Conservation (phyloP, 2,329 filamentous ascomycete species). For the Fusarium hainanense region DNA sequence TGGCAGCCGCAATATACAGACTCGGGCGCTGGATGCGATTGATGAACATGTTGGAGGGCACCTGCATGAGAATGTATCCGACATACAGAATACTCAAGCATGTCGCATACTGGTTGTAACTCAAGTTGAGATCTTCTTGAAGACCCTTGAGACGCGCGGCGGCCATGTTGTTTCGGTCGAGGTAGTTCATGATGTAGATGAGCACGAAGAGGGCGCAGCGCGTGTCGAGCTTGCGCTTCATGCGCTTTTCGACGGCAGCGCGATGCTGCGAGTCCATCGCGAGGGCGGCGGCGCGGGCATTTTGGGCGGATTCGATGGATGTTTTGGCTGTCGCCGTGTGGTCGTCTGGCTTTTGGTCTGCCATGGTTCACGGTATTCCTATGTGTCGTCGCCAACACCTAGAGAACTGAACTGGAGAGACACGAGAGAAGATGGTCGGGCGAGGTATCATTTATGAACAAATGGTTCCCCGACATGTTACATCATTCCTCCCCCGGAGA, state of each 20-base stretch:
- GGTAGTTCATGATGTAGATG: constrained; percentile 81
- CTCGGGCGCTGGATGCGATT: constrained; percentile 64
- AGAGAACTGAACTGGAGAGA: too few species aligned
- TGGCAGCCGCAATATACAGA: constrained; percentile 62
- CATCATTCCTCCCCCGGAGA: constrained; percentile 18
- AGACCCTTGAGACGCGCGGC: constrained; percentile 73
- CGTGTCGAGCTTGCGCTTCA: constrained; percentile 77
- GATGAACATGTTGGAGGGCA: constrained; percentile 68
- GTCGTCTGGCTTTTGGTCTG: constrained; percentile 29
- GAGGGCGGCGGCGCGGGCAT: constrained; percentile 11
- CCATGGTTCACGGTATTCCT: neutral
- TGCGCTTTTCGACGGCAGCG: constrained; percentile 67
- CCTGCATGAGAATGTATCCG: constrained; percentile 73
- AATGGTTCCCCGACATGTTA: neutral
- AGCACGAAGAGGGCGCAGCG: constrained; percentile 76
- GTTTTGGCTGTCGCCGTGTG: constrained; percentile 32
- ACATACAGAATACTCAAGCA: constrained; percentile 74
- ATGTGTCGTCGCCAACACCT: too few species aligned
- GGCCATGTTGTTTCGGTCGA: constrained; percentile 76
- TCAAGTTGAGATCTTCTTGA: constrained; percentile 55
- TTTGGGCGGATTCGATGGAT: constrained; percentile 28
- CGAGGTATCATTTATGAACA: constrained; percentile 8
- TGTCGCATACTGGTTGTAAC: constrained; percentile 68
- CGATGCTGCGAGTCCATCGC: constrained; percentile 61
- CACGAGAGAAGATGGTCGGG: too few species aligned